Conservation (phyloP, 306 rosid species). For the Psophocarpus tetragonolobus region DNA sequence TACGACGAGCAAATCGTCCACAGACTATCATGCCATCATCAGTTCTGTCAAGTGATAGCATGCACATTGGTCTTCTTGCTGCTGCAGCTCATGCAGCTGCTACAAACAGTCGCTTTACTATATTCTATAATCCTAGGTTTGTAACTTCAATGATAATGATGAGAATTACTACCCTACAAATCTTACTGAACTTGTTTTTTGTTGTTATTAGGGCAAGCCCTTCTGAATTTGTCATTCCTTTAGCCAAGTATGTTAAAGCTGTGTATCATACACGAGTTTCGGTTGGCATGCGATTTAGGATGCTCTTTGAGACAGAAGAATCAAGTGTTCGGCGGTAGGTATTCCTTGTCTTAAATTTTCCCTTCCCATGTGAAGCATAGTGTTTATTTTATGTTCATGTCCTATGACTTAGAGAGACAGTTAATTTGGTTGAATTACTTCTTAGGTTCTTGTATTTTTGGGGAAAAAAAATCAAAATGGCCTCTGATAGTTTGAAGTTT, state of each 20-base stretch:
- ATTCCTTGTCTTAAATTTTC: conserved; percentile 7
- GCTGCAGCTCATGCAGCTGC: conserved; percentile 84
- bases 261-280: conserved; percentile 73
- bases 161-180: background rate
- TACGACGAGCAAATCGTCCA: conserved; percentile 69
- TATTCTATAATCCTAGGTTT: conserved; percentile 67
- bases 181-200: background rate
- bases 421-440: background rate
- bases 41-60: conserved; percentile 77
- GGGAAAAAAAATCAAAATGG: background rate
- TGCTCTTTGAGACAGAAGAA: conserved; percentile 85
- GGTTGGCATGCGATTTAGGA: conserved; percentile 79
- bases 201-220: conserved; percentile 59
- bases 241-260: conserved; percentile 73
- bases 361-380: background rate
- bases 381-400: background rate
- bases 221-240: conserved; percentile 70
- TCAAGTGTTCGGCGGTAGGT: conserved; percentile 73
- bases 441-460: background rate
- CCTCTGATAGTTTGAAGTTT: background rate
- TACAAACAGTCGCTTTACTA: conserved; percentile 69
- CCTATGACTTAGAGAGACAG: background rate
- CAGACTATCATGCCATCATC: conserved; percentile 81
- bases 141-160: conserved; percentile 24
- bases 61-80: conserved; percentile 88